Evolutionary conservation across 371 early-diverging fungal genomes (phyloP), one percentile per base, ranked within the genome.

Genomic region (Mortierella sp.): DNA sequence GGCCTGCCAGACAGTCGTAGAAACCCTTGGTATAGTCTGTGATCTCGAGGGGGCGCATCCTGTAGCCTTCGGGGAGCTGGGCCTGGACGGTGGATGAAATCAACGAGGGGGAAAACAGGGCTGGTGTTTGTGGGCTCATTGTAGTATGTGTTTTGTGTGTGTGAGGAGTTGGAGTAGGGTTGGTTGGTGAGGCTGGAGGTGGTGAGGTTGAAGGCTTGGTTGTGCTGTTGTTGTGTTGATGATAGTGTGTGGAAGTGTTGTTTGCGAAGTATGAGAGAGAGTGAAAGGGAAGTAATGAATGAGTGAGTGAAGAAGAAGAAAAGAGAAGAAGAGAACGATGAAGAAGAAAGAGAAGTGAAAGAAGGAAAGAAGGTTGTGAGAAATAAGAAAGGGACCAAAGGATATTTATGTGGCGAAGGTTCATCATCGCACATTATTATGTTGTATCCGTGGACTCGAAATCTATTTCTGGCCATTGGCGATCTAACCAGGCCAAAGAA

Each of bases 21-120:
- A 75, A 85, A 29, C 93, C 93, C 31, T 91, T 88, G 72, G 95
- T 95, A 85, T 93, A 97, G 86, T 99, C 99, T 22, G 90, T 89
- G 14, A 89, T 79, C 47, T 92, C 92, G 41, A 99, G 91, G 9
- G 99, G 96, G 16, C 98, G 91, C 61, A 98, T 85, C 1, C 88
- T 87, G 85, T 96, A 96, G 50, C 96, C 96, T 7, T 87, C 86
- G 34, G 96, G 96, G 52, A 99, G 87, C 55, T 88, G 85, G 7
- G 88, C 87, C 76, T 91, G 92, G 16, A 97, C 93, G 50, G 93
- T 87, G 43, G 92, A 86, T 40, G 94, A 95, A 79, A 99, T 95
- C 70, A 96, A 89, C 63, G 84, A 76, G 71, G 87, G 67, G 74
- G 92, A 88, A 80, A 97, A 98, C 73, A 98, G 90, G 9, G 90